Evolutionary conservation across 371 early-diverging fungal genomes (phyloP).

Genomic region (Mucor ambiguus): DNA sequence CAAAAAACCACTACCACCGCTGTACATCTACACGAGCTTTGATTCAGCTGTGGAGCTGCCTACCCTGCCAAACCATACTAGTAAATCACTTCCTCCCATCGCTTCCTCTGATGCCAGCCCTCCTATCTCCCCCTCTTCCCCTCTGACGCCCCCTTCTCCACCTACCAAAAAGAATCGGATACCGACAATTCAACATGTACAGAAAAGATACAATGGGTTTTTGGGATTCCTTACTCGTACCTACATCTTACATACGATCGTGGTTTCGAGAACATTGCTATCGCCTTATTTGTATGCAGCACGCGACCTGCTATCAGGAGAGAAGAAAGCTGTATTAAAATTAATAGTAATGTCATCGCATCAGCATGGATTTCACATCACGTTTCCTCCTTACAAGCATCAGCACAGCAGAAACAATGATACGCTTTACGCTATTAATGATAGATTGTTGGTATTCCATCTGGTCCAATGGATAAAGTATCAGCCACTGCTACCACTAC

Average conservation of each 20-base stretch:
- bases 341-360: conserved; percentile 3
- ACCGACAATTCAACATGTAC: conserved; percentile 2
- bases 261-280: conserved; percentile 1
- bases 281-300: conserved; percentile 14
- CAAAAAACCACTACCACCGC: neutral
- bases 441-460: neutral
- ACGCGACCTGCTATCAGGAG: conserved; percentile 1
- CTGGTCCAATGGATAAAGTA: neutral
- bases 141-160: neutral
- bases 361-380: neutral
- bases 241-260: conserved; percentile 10
- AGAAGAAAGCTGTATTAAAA: conserved; percentile 14
- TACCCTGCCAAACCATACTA: neutral
- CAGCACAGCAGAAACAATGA: neutral
- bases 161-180: neutral
- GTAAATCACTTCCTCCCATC: neutral
- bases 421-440: neutral
- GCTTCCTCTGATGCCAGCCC: neutral
- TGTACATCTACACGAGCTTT: neutral
- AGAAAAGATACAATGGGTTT: conserved; percentile 11
- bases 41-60: neutral
- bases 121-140: neutral
- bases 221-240: conserved; percentile 10
- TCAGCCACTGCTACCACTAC: conserved; percentile 3
- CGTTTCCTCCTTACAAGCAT: neutral